Conservation (phyloP, 805 yeast genomes). For the Phaffomyces opuntiae region DNA sequence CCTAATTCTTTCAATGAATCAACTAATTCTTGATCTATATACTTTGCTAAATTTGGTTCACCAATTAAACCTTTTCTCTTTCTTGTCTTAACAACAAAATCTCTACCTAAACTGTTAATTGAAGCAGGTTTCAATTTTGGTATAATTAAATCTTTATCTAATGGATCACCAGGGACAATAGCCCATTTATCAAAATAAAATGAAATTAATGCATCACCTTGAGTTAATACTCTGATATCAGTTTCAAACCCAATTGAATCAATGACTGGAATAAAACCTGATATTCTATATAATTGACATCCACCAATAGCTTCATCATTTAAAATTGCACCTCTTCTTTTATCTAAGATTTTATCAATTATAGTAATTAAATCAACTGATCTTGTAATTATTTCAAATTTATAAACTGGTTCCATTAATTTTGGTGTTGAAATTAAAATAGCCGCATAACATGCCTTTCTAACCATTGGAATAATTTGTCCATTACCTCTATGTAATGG, state of each 20-base stretch:
- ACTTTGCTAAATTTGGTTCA: constrained; percentile 60
- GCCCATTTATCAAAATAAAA: constrained; percentile 67
- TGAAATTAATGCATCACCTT: constrained; percentile 71
- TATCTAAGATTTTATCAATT: constrained; percentile 42
- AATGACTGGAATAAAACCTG: constrained; percentile 74
- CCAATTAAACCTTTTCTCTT: constrained; percentile 78
- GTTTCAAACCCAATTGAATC: constrained; percentile 89
- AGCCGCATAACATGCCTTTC: constrained; percentile 81
- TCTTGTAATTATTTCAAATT: constrained; percentile 51
- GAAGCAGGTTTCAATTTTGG: constrained; percentile 76
- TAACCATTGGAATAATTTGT: constrained; percentile 73
- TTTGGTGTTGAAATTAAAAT: constrained; percentile 71
- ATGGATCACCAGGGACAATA: constrained; percentile 84
- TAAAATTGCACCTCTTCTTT: constrained; percentile 62
- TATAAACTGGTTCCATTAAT: constrained; percentile 75
- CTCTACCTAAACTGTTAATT: constrained; percentile 66
- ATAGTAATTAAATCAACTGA: constrained; percentile 37
- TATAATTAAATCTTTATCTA: constrained; percentile 56
- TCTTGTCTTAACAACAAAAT: constrained; percentile 83
- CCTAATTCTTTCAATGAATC: constrained; percentile 47
- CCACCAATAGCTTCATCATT: constrained; percentile 56
- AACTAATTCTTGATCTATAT: constrained; percentile 56
- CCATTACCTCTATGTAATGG: constrained; percentile 46
- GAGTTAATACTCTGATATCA: constrained; percentile 69
- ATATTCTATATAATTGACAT: constrained; percentile 55